Conservation (phyloP, 2,329 filamentous ascomycete species). For the Fusarium subtropicale region DNA sequence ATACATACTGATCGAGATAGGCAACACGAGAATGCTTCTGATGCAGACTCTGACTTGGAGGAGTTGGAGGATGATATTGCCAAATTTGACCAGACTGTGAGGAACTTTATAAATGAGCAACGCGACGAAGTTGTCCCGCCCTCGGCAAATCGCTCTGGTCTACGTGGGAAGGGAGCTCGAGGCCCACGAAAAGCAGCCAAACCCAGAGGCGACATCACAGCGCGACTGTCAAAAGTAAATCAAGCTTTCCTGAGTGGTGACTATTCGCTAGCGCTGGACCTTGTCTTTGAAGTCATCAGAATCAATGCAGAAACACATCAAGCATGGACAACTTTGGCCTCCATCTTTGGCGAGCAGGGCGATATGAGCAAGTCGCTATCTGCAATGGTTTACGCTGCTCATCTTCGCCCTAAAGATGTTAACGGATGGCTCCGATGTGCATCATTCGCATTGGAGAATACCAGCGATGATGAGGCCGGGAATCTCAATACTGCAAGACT, state of each 20-base stretch:
- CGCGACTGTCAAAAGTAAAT: conserved; percentile 73
- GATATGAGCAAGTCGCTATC: conserved; percentile 68
- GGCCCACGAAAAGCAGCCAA: conserved; percentile 72
- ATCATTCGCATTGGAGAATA: conserved; percentile 65
- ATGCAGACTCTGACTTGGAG: conserved; percentile 59
- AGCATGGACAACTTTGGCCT: conserved; percentile 72
- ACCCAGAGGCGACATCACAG: conserved; percentile 77
- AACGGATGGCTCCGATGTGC: conserved; percentile 70
- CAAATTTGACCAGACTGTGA: conserved; percentile 57
- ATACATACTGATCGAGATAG: conserved; percentile 21
- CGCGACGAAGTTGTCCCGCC: conserved; percentile 44
- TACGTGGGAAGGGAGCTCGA: conserved; percentile 50
- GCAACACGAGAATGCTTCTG: conserved; percentile 49
- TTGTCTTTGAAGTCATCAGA: conserved; percentile 72
- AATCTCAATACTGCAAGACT: conserved; percentile 66
- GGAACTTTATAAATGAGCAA: conserved; percentile 56
- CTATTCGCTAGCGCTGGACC: conserved; percentile 68
- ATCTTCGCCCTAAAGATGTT: conserved; percentile 70
- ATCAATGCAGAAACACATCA: conserved; percentile 75
- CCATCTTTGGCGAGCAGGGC: conserved; percentile 70
- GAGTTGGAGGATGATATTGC: conserved; percentile 59
- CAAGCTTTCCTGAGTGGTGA: conserved; percentile 73
- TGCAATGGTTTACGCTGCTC: conserved; percentile 71
- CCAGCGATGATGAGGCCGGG: conserved; percentile 59
- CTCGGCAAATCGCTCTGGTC: conserved; percentile 33